Evolutionary conservation across 208 protist genomes (phyloP), one percentile per base, ranked within the genome.

Genomic region (Acanthamoeba polyphaga): DNA sequence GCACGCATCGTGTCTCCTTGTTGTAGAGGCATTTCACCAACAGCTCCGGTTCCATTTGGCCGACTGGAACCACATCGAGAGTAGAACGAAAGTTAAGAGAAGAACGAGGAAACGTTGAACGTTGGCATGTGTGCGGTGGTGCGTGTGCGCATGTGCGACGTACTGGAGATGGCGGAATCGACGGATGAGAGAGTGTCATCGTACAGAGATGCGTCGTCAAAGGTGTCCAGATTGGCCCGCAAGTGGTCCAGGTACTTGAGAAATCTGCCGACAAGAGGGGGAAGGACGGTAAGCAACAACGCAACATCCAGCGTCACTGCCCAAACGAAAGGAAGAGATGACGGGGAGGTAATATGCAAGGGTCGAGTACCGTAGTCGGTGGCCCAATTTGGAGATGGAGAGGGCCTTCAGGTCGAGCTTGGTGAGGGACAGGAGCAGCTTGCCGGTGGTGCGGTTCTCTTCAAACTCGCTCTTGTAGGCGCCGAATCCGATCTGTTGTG

Each of bases 101-200:
- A 15, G 17, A n/a, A n/a, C n/a, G n/a, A n/a, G n/a, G n/a, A n/a
- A n/a, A n/a, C n/a, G n/a, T n/a, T n/a, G n/a, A n/a, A n/a, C n/a
- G n/a, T n/a, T n/a, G n/a, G n/a, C 76, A 32, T 49, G 27, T 17
- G 27, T 34, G 43, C 13, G 55, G 43, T 49, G 43, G 38, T 38
- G 38, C 38, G 38, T 38, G 38, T 38, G 38, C 38, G 38, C 3
- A 3, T 38, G 17, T 6, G 87, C 13, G 49, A 9, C 29, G 12
- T 94, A 94, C 90, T 94, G 27, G 90, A 94, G n/a, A 84, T 76
- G 51, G 66, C 49, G 29, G 90, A 94, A 32, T 94, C 90, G 22
- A 94, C 90, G 22, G 51, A 70, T 6, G 90, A 94, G 15, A 94
- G 70, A 62, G 66, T 94, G 70, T 94, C 90, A 17, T 94, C 90